These are phyloP conservation scores for Pezicula carpinea DNA, from an alignment of 2,329 filamentous ascomycete species.

Conservation along the genomic window DNA sequence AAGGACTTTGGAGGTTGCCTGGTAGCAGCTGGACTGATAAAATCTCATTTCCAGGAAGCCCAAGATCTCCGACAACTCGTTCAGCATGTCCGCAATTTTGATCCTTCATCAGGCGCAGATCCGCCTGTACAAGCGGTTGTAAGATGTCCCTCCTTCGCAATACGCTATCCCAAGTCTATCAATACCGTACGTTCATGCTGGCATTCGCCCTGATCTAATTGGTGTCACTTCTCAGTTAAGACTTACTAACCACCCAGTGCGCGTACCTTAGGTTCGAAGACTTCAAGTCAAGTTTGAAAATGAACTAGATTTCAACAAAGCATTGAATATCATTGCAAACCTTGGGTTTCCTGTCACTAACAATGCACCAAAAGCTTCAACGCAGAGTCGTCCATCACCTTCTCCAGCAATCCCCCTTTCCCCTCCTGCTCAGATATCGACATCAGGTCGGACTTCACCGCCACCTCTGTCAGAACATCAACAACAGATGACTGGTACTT, in stretches of 20 bases:
- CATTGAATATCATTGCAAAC: no score
- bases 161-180: slow-evolving; percentile 27
- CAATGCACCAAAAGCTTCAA: no score
- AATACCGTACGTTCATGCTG: slow-evolving; percentile 17
- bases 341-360: no score
- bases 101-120: slow-evolving; percentile 15
- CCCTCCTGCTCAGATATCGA: not conserved
- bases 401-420: no score
- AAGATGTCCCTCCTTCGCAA: slow-evolving; percentile 29
- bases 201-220: not conserved
- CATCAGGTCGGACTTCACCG: not conserved
- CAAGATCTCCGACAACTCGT: slow-evolving; percentile 25
- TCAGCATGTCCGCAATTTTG: slow-evolving; percentile 10
- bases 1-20: slow-evolving; percentile 4
- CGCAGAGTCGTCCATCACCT: no score
- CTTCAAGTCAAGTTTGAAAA: no score
- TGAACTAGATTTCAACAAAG: no score
- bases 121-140: slow-evolving; percentile 28
- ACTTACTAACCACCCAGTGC: no score
- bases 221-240: no score
- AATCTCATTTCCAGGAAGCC: slow-evolving; percentile 18
- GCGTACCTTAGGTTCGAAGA: no score
- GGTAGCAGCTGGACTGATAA: slow-evolving; percentile 1
- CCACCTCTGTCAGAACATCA: not conserved
- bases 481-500: not conserved